These are phyloP conservation scores for Citrus medica DNA, from an alignment of 345 rosid species.

Conservation along the genomic window DNA sequence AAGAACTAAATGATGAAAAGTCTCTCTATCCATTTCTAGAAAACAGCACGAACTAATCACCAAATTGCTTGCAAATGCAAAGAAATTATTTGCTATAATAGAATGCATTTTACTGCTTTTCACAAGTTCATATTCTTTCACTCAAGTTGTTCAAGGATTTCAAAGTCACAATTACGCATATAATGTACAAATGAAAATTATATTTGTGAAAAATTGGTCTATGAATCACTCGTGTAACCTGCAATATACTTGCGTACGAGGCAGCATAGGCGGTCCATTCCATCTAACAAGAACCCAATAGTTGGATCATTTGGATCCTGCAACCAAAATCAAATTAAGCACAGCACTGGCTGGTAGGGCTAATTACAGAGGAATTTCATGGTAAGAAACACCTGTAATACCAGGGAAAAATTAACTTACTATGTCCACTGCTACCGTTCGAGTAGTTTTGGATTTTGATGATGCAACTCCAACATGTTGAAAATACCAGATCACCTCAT, in stretches of 20 bases:
- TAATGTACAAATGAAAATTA: conserved; percentile 10
- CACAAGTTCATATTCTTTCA: not conserved
- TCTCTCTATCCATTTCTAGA: not conserved
- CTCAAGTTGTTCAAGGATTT: not conserved
- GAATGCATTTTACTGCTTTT: not conserved
- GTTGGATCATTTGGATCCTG: conserved; percentile 99
- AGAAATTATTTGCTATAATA: not conserved
- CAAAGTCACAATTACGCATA: not conserved
- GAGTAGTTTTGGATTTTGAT: conserved; percentile 71
- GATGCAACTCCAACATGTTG: conserved; percentile 92
- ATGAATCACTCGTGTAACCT: conserved; percentile 40
- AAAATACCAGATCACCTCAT: conserved; percentile 95
- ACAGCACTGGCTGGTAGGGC: not conserved
- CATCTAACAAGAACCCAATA: conserved; percentile 90
- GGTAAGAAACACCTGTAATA: not conserved
- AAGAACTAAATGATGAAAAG: not conserved
- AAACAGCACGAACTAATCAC: not conserved
- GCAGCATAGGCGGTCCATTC: conserved; percentile 94
- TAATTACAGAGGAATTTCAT: conserved; percentile 2
- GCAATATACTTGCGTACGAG: conserved; percentile 96
- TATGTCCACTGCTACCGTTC: conserved; percentile 72
- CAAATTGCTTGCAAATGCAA: not conserved
- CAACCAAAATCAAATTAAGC: conserved; percentile 25
- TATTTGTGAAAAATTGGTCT: not conserved
- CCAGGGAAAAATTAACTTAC: conserved; percentile 41